Base-by-base conservation (phyloP, 2,329 filamentous ascomycete species). In the Fusarium sulawesiense region DNA sequence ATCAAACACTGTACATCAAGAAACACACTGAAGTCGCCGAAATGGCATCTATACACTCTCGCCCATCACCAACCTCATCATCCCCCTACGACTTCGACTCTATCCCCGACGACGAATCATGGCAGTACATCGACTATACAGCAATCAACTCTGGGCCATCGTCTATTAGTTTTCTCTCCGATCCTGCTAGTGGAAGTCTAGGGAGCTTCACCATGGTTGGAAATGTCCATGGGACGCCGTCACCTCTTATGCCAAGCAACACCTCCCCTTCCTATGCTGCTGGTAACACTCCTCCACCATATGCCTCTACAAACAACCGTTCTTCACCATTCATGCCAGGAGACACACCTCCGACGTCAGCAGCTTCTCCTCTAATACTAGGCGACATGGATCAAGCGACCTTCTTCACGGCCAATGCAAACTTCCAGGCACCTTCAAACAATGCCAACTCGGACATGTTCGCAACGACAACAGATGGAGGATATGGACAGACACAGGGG, bases 181-280 rank as follows among this genome's bases (percentile, higher is more conserved):
- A 86, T 66, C 86, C 86, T 7, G 82, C 82, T 13, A 85, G 82
- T 70, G 81, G 82, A 16, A 87, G 86, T 63, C 75, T 88, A 70
- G 82, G 81, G 40, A 85, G 86, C 23, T 88, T 83, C 76, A 81
- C 80, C 14, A 76, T 87, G 45, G 76, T 87, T 48, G 80, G 82
- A 30, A 80, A 81, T 66, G 71, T 75, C 5, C 42, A 71, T 21
- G 73, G 68, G 8, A 71, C 68, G 6, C 48, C 68, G 14, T 59
- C 68, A 20, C 48, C 68, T n/a, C 71, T 68, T 18, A 48, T 71
- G 8, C 27, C 57, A 12, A 49, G 50, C 21, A 63, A 58, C 27
- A 58, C 68, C 3, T 46, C 64, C 11, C 58, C 64, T 10, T 62
- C 68, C 18, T 71, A 71, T 34, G 55, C 45, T 30, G 32, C 65